Conservation (phyloP, 2,329 filamentous ascomycete genomes). For the Botrytis medusae region DNA sequence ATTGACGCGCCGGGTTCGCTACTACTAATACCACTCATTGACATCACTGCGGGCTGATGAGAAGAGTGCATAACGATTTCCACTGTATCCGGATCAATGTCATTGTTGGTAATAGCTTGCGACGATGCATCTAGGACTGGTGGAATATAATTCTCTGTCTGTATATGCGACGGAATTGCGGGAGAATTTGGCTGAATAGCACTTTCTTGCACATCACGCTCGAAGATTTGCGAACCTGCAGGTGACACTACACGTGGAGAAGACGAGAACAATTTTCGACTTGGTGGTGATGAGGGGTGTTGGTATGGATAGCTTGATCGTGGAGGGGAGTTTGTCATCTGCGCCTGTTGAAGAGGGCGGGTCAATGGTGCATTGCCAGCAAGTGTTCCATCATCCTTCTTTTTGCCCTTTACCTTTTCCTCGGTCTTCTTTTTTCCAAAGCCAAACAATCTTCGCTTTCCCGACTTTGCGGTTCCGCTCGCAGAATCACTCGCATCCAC, state of each 20-base stretch:
- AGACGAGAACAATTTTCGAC: slow-evolving; percentile 61
- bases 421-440: slow-evolving; percentile 62
- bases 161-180: slow-evolving; percentile 89
- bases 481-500: slow-evolving; percentile 32
- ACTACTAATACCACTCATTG: slow-evolving; percentile 56
- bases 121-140: slow-evolving; percentile 88
- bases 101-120: slow-evolving; percentile 83
- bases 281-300: slow-evolving; percentile 60
- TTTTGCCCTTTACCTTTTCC: slow-evolving; percentile 46
- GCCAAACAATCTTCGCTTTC: slow-evolving; percentile 60
- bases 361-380: slow-evolving; percentile 32
- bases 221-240: slow-evolving; percentile 80
- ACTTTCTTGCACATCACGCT: slow-evolving; percentile 89
- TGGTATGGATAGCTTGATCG: slow-evolving; percentile 44
- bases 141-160: slow-evolving; percentile 92
- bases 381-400: slow-evolving; percentile 36
- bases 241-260: slow-evolving; percentile 78
- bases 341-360: slow-evolving; percentile 34
- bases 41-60: slow-evolving; percentile 75
- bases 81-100: slow-evolving; percentile 82
- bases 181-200: slow-evolving; percentile 69
- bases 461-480: slow-evolving; percentile 44
- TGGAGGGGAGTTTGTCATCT: slow-evolving; percentile 45
- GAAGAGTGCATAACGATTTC: slow-evolving; percentile 87
- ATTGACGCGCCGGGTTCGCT: slow-evolving; percentile 40